phyloP scores from a whole-genome alignment of 202 grass and related monocot genomes.

The Cymbopogon flexuosus region DNA sequence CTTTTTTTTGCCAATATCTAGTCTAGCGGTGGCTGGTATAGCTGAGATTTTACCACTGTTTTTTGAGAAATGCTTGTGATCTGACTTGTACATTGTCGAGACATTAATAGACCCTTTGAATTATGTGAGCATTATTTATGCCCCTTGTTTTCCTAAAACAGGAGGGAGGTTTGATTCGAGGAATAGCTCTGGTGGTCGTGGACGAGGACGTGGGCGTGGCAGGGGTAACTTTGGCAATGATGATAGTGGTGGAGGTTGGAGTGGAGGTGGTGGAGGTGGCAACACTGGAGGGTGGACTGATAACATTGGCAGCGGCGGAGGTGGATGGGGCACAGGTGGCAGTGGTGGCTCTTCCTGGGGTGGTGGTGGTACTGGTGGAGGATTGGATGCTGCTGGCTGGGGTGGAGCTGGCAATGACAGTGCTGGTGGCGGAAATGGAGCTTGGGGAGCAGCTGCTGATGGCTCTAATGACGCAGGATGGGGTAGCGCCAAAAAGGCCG shows the following conservation, averaged over 20 bases:
- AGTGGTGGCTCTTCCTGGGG: constrained; percentile 10
- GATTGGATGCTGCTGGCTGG: constrained; percentile 26
- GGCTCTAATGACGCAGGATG: constrained; percentile 33
- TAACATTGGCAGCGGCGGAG: constrained; percentile 28
- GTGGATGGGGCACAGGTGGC: constrained; percentile 30
- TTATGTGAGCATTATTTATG: neutral
- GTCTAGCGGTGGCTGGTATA: neutral
- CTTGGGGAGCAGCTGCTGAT: constrained; percentile 29
- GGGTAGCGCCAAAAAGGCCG: constrained; percentile 45
- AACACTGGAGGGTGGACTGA: constrained; percentile 30
- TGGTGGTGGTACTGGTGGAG: neutral
- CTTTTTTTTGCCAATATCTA: constrained; percentile 7
- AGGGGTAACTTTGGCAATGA: constrained; percentile 50
- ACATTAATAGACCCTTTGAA: neutral
- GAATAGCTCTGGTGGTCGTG: constrained; percentile 54
- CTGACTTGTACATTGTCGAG: neutral
- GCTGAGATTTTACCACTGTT: neutral
- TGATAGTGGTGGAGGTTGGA: constrained; percentile 28
- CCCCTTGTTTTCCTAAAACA: constrained; percentile 26
- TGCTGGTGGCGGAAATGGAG: neutral
- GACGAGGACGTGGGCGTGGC: constrained; percentile 41
- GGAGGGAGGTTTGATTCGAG: constrained; percentile 87
- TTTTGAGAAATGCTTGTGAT: neutral
- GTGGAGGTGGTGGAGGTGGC: neutral
- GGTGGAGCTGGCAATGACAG: constrained; percentile 13